Percentiles rank a stretch among this genome's conserved stretches.
These are phyloP conservation scores for Saitoella complicata DNA, from an alignment of 805 yeast species.

Conservation along the genomic window DNA sequence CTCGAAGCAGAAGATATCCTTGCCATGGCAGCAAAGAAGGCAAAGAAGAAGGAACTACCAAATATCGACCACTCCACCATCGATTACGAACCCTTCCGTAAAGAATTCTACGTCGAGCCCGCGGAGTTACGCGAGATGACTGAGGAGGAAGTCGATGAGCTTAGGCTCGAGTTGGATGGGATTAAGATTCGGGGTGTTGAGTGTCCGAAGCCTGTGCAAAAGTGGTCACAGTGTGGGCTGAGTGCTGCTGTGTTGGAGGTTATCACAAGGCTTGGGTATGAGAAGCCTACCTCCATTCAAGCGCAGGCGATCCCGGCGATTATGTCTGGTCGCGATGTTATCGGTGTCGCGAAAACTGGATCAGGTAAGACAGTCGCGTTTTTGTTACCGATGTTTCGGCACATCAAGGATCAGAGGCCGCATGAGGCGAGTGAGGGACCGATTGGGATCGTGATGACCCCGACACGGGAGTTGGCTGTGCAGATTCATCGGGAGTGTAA, in stretches of 20 bases:
- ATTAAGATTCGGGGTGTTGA: constrained; percentile 45
- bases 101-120: constrained; percentile 47
- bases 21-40: constrained; percentile 19
- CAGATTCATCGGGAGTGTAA: constrained; percentile 60
- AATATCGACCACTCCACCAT: constrained; percentile 30
- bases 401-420: constrained; percentile 57
- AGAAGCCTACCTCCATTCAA: constrained; percentile 72
- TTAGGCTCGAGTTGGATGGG: constrained; percentile 43
- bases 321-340: constrained; percentile 77
- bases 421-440: constrained; percentile 45
- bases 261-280: constrained; percentile 36
- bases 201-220: constrained; percentile 47
- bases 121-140: constrained; percentile 33
- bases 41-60: constrained; percentile 36
- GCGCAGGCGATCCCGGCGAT: constrained; percentile 80
- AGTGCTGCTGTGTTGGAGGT: constrained; percentile 41
- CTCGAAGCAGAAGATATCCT: constrained; percentile 19
- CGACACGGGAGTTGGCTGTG: constrained; percentile 81
- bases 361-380: constrained; percentile 91
- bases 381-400: constrained; percentile 68
- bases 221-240: constrained; percentile 73
- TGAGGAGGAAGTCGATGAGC: constrained; percentile 37
- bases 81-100: constrained; percentile 38
- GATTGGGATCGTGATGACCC: constrained; percentile 62
- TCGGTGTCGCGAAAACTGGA: constrained; percentile 93